phyloP scores from a whole-genome alignment of 2,329 filamentous ascomycete genomes.

The Aspergillus unguis region DNA sequence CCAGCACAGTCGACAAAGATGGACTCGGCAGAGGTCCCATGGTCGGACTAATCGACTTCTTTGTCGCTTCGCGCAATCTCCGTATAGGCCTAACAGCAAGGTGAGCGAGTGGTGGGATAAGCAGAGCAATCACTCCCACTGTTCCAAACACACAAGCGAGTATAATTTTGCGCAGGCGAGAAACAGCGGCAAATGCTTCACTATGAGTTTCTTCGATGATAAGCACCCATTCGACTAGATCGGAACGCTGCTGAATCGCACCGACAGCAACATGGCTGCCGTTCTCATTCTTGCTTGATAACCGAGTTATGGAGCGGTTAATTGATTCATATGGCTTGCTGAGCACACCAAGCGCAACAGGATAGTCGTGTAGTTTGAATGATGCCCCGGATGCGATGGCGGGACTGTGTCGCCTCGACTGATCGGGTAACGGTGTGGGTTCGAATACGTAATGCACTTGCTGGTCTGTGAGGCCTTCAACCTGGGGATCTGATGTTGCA shows the following conservation, averaged over 20 bases:
- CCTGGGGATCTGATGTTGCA: slow-evolving; percentile 32
- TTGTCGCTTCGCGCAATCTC: slow-evolving; percentile 69
- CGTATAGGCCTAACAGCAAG: slow-evolving; percentile 77
- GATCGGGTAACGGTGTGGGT: slow-evolving; percentile 45
- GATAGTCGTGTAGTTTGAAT: slow-evolving; percentile 62
- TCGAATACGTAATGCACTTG: slow-evolving; percentile 61
- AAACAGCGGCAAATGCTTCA: slow-evolving; percentile 75
- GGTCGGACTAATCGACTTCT: slow-evolving; percentile 61
- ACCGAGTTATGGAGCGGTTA: slow-evolving; percentile 66
- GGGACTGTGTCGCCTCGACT: slow-evolving; percentile 22
- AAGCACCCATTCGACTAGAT: slow-evolving; percentile 76
- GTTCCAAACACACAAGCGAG: slow-evolving; percentile 83
- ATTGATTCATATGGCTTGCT: slow-evolving; percentile 47
- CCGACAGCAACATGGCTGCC: slow-evolving; percentile 70
- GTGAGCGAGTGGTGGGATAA: slow-evolving; percentile 77
- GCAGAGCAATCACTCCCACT: slow-evolving; percentile 65
- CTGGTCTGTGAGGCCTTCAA: slow-evolving; percentile 28
- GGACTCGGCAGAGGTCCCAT: slow-evolving; percentile 27
- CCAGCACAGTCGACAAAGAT: neutral
- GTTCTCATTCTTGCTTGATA: slow-evolving; percentile 72
- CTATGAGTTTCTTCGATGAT: slow-evolving; percentile 70
- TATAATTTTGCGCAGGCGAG: slow-evolving; percentile 72
- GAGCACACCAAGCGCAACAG: slow-evolving; percentile 61
- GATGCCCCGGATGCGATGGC: slow-evolving; percentile 35
- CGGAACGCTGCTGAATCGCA: slow-evolving; percentile 66